Evolutionary conservation across 192 early-diverging fungal species (phyloP), one percentile per base, ranked within the genome.

Genomic region (Backusella mclennaniae): DNA sequence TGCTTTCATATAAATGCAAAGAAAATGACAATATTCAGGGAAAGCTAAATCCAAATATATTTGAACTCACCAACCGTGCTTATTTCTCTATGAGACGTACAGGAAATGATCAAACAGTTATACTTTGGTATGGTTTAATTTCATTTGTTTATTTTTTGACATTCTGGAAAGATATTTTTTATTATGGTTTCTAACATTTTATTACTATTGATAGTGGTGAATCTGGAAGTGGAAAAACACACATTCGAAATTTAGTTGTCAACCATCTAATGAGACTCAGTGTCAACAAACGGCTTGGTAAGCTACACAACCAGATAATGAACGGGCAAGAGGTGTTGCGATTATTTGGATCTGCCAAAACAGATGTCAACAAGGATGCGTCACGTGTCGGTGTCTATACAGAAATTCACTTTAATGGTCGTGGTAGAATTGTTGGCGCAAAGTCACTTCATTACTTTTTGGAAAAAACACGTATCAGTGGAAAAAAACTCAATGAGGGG

Each of bases 391-490:
- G 94, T 12, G 83, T 94, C 41, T 97, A 93, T 87, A 87, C 90
- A 23, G 96, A 99, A 85, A 86, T 95, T 74, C 97, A 99, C 41
- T 99, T 94, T 82, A 92, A 90, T 73, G 90, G 90, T 35, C 81
- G 90, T 26, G 95, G 96, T 46, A 90, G 90, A n/a, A 86, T 99
- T 69, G 80, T 93, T 21, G 97, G 97, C 63, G 83, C 90, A 69
- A 99, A 98, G 80, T 81, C 90, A 35, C 80, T 97, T 23, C 88
- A 92, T 35, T 93, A 90, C 73, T 81, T 86, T 15, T 84, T 93
- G 35, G 92, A 92, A 76, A 82, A 85, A 12, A 78, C 84, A 42
- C 85, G 91, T 33, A 80, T 93, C 6, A 88, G 87, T 17, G 71
- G 84, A 21, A 88, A 87, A 23, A 88, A 15, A 29, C 36, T 11